Evolutionary conservation across 2,329 filamentous ascomycete species (phyloP).

Genomic region (Tolypocladium nubicola): DNA sequence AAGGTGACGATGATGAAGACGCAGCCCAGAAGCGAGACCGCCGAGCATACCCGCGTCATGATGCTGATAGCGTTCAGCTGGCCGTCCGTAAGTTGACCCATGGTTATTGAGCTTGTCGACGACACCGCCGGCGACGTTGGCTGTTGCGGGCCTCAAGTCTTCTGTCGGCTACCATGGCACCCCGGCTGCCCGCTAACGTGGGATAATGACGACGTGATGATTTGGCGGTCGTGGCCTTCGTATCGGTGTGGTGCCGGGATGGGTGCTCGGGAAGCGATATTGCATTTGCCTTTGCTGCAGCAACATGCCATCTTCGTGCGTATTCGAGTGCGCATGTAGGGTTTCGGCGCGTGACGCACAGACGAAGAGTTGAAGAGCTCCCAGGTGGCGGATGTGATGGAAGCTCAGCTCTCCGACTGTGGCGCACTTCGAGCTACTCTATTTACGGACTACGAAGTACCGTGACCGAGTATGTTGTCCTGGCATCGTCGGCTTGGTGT

Average conservation of each 20-base stretch:
- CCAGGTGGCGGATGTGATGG: too few relatives aligned
- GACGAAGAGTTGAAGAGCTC: too few relatives aligned
- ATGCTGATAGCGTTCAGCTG: conserved; percentile 32
- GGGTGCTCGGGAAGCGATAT: background rate
- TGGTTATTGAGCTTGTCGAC: background rate
- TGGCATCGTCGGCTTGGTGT: too few relatives aligned
- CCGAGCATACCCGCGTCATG: conserved; percentile 58
- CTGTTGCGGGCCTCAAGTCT: background rate
- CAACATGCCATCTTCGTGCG: background rate
- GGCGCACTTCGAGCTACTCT: too few relatives aligned
- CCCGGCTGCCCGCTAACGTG: too few relatives aligned
- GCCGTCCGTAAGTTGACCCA: background rate
- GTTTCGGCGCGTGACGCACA: background rate
- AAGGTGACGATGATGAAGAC: conserved; percentile 65
- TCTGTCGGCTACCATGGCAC: background rate
- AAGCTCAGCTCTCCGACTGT: too few relatives aligned
- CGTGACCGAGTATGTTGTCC: too few relatives aligned
- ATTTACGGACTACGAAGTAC: too few relatives aligned
- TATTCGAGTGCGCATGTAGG: background rate
- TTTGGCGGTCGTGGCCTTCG: background rate
- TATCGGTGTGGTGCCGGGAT: background rate
- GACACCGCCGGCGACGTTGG: background rate
- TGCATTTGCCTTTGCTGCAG: background rate
- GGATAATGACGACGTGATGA: background rate
- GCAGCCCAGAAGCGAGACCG: conserved; percentile 60